These are phyloP conservation scores for Globomyces sp. DNA, from an alignment of 371 early-diverging fungal species.

Conservation along the genomic window DNA sequence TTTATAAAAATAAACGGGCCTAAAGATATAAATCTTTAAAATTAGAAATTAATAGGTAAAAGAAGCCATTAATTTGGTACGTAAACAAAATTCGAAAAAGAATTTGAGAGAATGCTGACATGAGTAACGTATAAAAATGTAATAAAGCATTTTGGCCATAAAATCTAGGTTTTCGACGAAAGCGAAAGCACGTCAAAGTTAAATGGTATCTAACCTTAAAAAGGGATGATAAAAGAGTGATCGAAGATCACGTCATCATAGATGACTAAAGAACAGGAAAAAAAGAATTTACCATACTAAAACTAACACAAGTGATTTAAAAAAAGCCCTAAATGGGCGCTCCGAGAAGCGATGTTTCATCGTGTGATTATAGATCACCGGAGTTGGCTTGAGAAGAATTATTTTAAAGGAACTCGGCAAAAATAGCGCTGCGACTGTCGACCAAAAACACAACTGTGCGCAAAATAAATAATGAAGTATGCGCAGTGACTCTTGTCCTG, in stretches of 20 bases:
- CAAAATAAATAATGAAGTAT: constrained; percentile 48
- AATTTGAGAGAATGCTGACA: constrained; percentile 59
- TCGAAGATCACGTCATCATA: too few relatives aligned
- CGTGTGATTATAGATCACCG: constrained; percentile 39
- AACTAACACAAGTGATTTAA: constrained; percentile 61
- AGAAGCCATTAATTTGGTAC: neutral
- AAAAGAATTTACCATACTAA: constrained; percentile 53
- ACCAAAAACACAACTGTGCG: constrained; percentile 62
- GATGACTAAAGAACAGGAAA: constrained; percentile 52
- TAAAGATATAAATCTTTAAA: constrained; percentile 5
- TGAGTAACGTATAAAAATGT: constrained; percentile 59
- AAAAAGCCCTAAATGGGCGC: too few relatives aligned
- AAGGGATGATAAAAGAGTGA: constrained; percentile 28
- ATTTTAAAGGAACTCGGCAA: constrained; percentile 56
- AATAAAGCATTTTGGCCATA: constrained; percentile 41
- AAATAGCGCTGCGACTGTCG: constrained; percentile 58
- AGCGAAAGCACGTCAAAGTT: constrained; percentile 44
- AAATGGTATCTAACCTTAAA: constrained; percentile 56
- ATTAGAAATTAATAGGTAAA: constrained; percentile 1
- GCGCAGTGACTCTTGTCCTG: constrained; percentile 60
- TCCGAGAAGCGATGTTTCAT: too few relatives aligned
- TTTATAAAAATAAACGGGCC: neutral
- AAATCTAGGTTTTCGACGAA: constrained; percentile 52
- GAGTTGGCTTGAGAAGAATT: constrained; percentile 55
- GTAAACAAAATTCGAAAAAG: constrained; percentile 30